Percentiles rank a stretch among this genome's conserved stretches.
These are phyloP conservation scores for Boletales sp. DNA, from an alignment of 768 basidiomycete species.

Conservation along the genomic window DNA sequence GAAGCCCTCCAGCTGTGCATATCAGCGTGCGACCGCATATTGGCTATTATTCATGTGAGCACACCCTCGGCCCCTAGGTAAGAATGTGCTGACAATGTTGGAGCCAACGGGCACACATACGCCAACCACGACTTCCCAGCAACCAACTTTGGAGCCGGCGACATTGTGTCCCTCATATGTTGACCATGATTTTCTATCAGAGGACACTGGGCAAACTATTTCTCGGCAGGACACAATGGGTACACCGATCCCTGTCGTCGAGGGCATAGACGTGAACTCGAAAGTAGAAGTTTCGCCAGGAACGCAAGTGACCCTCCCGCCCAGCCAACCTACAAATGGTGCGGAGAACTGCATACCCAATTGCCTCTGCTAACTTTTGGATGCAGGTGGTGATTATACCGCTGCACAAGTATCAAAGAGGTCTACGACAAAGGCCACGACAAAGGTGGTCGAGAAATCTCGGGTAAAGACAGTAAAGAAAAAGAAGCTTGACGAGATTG, in stretches of 20 bases:
- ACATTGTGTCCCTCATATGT: neutral
- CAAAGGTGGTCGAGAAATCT: constrained; percentile 6
- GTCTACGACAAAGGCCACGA: neutral
- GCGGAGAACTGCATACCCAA: neutral
- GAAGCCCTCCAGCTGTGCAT: constrained; percentile 33
- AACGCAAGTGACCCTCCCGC: neutral
- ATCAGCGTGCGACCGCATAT: constrained; percentile 25
- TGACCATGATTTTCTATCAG: constrained; percentile 2
- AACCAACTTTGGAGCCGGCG: neutral
- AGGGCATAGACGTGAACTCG: neutral
- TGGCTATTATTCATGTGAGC: constrained; percentile 33
- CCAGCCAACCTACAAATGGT: constrained; percentile 4
- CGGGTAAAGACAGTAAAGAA: constrained; percentile 12
- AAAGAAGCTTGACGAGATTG: constrained; percentile 24
- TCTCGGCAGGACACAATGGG: constrained; percentile 1
- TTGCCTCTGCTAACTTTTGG: constrained; percentile 1
- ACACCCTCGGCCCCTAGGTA: neutral
- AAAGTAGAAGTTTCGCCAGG: neutral
- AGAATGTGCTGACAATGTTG: constrained; percentile 4
- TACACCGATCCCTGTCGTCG: neutral
- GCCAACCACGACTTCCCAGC: neutral
- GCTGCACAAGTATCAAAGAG: neutral
- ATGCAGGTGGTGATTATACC: neutral
- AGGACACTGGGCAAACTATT: constrained; percentile 16
- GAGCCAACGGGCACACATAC: constrained; percentile 13